These are phyloP conservation scores for Harringtonia lauricola DNA, from an alignment of 2,329 filamentous ascomycete species.

Conservation along the genomic window DNA sequence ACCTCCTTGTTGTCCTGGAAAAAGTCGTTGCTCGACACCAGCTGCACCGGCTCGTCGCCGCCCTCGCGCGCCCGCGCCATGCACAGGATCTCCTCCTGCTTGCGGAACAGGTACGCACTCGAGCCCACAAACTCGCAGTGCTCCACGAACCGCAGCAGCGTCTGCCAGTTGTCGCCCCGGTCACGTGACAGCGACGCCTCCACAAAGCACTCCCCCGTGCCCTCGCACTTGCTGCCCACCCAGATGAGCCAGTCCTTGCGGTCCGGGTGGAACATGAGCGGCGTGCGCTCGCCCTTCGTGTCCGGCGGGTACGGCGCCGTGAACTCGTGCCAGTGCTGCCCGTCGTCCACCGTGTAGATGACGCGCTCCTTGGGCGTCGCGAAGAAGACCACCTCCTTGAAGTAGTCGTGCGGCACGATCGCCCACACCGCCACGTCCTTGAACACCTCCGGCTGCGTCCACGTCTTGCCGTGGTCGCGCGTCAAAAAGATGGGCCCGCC, in stretches of 20 bases:
- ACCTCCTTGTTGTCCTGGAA: slow-evolving; percentile 54
- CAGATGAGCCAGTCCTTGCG: slow-evolving; percentile 87
- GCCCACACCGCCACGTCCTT: slow-evolving; percentile 56
- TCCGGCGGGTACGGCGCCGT: slow-evolving; percentile 49
- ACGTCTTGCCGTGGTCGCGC: slow-evolving; percentile 79
- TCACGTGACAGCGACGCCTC: slow-evolving; percentile 70
- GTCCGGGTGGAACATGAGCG: slow-evolving; percentile 71
- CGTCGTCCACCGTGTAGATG: slow-evolving; percentile 74
- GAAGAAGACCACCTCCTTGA: slow-evolving; percentile 81
- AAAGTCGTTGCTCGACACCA: slow-evolving; percentile 70
- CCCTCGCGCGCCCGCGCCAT: slow-evolving; percentile 48
- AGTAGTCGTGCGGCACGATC: slow-evolving; percentile 69
- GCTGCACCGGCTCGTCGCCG: slow-evolving; percentile 43
- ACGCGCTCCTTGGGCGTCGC: slow-evolving; percentile 56
- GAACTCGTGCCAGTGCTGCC: slow-evolving; percentile 62
- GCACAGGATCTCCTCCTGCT: slow-evolving; percentile 47
- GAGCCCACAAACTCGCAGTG: slow-evolving; percentile 81
- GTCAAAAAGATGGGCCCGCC: slow-evolving; percentile 59
- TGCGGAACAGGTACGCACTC: slow-evolving; percentile 40
- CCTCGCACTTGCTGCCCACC: slow-evolving; percentile 64
- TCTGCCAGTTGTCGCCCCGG: slow-evolving; percentile 70
- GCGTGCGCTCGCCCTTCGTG: slow-evolving; percentile 22
- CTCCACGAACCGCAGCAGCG: slow-evolving; percentile 60
- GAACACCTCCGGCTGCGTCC: slow-evolving; percentile 53
- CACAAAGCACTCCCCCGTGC: slow-evolving; percentile 48